Base-by-base conservation (phyloP, 441 rosid genomes). In the Omphalea diandra region DNA sequence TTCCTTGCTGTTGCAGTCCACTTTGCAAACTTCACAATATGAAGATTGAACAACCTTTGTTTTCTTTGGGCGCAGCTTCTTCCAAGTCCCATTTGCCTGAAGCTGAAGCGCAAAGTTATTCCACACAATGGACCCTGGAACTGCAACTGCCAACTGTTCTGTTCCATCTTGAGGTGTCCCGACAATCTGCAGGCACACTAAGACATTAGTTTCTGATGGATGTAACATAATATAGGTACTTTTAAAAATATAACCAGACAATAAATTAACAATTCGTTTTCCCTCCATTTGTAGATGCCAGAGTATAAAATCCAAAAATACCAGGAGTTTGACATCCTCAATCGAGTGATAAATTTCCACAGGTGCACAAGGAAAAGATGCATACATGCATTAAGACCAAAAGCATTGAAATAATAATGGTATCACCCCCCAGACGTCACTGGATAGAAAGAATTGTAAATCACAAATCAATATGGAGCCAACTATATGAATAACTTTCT, bases 1-100 rank as follows among this genome's bases (percentile, higher is more conserved):
- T 17, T 65, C 87, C 17, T 72, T 80, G 81, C 84, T 76, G 64
- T 80, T 84, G 65, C 88, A 86, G 26, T 80, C 76, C 63, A 84
- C 74, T 68, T 80, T 75, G 71, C 90, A 82, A 59, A 82, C 71
- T 70, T 80, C 80, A 63, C 90, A 84, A 59, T 73, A 77, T 5
- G 79, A 75, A 47, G 85, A 80, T 40, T 69, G 84, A 44, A 79
- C 67, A 40, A 75, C 40, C 68, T 81, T 86, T 8, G 72, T 74
- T 61, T 82, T 80, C 79, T 84, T 86, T 36, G 54, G 77, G 2
- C 1, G 68, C n/a, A n/a, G n/a, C 41, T 74, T 76, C 69, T 79
- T 79, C n/a, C 49, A 29, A 43, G 31, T 36, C 35, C 29, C 70
- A 4, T 54, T 78, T 61, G 59, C 69, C 49, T 67, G 77, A 55